Conservation (phyloP, 805 yeast species). For the Hanseniaspora valbyensis region DNA sequence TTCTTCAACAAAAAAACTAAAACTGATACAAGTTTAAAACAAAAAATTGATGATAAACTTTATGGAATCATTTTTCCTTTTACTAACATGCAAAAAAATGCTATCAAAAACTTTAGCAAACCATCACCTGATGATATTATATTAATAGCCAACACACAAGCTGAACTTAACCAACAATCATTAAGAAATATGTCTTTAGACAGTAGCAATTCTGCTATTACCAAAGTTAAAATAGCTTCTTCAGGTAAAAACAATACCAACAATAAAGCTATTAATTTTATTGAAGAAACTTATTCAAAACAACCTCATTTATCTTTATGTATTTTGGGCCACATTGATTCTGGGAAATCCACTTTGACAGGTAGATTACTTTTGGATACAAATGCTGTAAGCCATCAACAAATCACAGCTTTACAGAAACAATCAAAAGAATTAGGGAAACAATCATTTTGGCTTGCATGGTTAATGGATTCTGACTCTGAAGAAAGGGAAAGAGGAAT, state of each 20-base stretch:
- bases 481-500: constrained; percentile 98
- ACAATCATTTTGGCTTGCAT: constrained; percentile 96
- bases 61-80: constrained; percentile 29
- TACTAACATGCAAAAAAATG: constrained; percentile 36
- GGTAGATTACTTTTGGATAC: constrained; percentile 87
- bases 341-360: constrained; percentile 98
- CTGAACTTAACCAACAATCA: constrained; percentile 28
- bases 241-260: constrained; percentile 20
- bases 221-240: background rate
- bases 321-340: constrained; percentile 98
- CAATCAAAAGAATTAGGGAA: constrained; percentile 98
- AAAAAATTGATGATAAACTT: constrained; percentile 25
- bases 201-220: constrained; percentile 5
- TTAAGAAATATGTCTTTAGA: constrained; percentile 18
- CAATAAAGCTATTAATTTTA: constrained; percentile 19
- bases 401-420: constrained; percentile 89
- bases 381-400: constrained; percentile 93
- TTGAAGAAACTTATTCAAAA: constrained; percentile 57
- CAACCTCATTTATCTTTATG: constrained; percentile 93
- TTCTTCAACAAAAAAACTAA: background rate
- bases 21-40: background rate
- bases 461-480: constrained; percentile 98
- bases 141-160: constrained; percentile 44
- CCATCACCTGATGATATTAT: constrained; percentile 81
- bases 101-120: constrained; percentile 43